Conservation (phyloP, 306 rosid genomes). For the Benincasa hispida region DNA sequence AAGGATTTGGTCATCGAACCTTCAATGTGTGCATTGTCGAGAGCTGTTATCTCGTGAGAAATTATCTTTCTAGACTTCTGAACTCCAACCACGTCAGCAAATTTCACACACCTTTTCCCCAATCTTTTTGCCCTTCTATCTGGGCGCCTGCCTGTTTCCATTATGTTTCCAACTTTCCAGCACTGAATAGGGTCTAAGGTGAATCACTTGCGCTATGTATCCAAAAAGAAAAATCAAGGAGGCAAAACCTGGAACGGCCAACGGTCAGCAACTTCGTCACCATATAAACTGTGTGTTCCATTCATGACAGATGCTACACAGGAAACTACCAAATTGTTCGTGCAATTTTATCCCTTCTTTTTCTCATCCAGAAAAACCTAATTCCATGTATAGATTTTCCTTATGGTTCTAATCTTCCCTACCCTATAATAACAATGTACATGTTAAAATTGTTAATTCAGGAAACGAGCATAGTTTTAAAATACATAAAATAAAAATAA, state of each 20-base stretch:
- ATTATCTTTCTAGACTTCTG: slow-evolving; percentile 1
- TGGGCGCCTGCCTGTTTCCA: background rate
- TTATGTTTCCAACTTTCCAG: background rate
- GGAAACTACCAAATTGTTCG: background rate
- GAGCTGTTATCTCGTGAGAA: background rate
- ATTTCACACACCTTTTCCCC: background rate
- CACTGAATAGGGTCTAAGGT: background rate
- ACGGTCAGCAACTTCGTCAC: background rate
- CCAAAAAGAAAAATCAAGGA: background rate
- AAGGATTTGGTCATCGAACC: background rate
- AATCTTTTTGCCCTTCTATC: background rate
- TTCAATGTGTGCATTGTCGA: background rate
- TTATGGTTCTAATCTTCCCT: background rate
- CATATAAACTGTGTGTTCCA: background rate
- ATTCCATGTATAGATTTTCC: background rate
- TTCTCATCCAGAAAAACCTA: background rate
- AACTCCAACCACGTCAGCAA: background rate
- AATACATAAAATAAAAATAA: too few relatives aligned
- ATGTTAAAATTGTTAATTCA: background rate
- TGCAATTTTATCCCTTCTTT: background rate
- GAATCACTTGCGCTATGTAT: background rate
- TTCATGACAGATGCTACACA: background rate
- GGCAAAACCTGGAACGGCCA: background rate
- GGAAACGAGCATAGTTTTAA: too few relatives aligned
- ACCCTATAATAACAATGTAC: background rate